Evolutionary conservation across 768 basidiomycete species (phyloP), one percentile per base, ranked within the genome.

Genomic region (Lyophyllum decastes): DNA sequence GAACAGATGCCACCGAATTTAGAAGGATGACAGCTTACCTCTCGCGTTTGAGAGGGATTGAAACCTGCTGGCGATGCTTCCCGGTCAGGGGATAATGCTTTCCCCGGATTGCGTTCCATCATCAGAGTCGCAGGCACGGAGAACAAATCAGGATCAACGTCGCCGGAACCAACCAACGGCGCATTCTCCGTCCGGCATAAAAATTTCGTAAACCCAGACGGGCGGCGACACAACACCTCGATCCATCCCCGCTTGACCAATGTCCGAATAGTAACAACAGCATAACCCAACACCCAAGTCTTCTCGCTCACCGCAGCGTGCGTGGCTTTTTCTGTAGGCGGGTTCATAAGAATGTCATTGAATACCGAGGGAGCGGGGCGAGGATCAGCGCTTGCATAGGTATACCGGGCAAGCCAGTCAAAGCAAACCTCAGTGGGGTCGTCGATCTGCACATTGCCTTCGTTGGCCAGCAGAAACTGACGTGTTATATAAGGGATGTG

Each of bases 341-440:
- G 79, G 48, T 83, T 84, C 82, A 89, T 87, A 50, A 96, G 80
- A 52, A 95, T 84, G 34, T 95, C 90, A 60, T 82, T 84, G 54
- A 98, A 80, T 50, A 88, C 78, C 0, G 92, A 93, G 30, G 79
- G 82, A 1, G 94, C 85, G 2, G 96, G 94, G 16, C 91, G 85
- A 1, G 96, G 95, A 68, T 97, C 95, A 16, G 94, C 94, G 65
- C 90, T 94, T 14, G 89, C 94, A 65, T 95, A 98, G 0, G 96
- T 90, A 69, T 97, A 97, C 17, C 97, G 82, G 10, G 94, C 90
- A 17, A 99, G 80, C 94, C 95, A 98, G 70, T 99, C 97, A 67
- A 98, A 95, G 72, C 94, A 96, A 34, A 98, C 96, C 68, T 98
- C 94, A 0, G 95, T 92, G 25, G 89, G 88, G 58, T 92, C 93